Evolutionary conservation across 1,284 basidiomycete genomes (phyloP), one percentile per base, ranked within the genome.

Genomic region (Phlebopus sp.): DNA sequence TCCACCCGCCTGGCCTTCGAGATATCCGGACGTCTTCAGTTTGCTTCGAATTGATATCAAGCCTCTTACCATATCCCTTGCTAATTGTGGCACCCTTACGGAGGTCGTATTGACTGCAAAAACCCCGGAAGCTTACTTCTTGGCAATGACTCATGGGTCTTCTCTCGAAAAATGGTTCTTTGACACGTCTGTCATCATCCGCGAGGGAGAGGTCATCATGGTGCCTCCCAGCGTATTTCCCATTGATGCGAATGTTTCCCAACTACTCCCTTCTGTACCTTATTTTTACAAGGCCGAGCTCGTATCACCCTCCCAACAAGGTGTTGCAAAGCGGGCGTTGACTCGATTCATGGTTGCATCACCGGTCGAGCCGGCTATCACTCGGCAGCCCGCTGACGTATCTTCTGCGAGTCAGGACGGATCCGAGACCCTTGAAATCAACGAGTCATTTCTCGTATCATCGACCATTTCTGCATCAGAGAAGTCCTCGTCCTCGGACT

Each of bases 281-380:
- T 77, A 77, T 44, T 63, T 67, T 30, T 68, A 70, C 49, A 59
- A 52, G 30, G 54, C 84, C 30, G 73, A 76, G 51, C 74, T 82
- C 67, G 58, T 77, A 3, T 81, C 88, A 51, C 91, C 92, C 1
- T 83, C 86, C 19, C 67, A 78, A 17, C 89, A 92, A 69, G 92
- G 92, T 14, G 69, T 75, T 50, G 74, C 79, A 5, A 64, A 71
- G 14, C 66, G 60, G 25, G 75, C 73, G 3, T 59, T 58, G 21
- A 90, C 91, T 1, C 74, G 70, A 37, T 69, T 93, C 38, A 73
- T 88, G 42, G 61, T 92, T 10, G 64, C 76, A 2, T 69, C 66
- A 46, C 64, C 56, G 3, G 59, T 61, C 1, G 61, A 66, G 30
- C 47, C 37, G 10, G 21, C 15, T 8, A 37, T 27, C 21, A 38